Base-by-base conservation (phyloP, 2,329 filamentous ascomycete species). In the Akanthomyces lecanii region DNA sequence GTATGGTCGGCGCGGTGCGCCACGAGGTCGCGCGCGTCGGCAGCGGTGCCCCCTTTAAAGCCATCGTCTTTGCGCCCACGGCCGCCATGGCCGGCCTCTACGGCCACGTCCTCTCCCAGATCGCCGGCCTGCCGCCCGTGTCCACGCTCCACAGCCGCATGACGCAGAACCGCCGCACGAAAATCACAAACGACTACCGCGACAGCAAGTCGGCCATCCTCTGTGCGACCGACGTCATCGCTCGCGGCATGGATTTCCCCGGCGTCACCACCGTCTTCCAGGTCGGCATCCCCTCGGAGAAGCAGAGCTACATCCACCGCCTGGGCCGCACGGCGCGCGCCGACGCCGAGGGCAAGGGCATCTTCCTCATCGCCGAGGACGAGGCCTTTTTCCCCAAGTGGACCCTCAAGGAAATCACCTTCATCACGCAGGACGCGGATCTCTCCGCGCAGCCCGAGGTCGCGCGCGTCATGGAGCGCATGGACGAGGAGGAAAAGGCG, bases 41-140 rank as follows among this genome's bases (percentile, higher is more conserved):
- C 5, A 71, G 72, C 55, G 69, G 72, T 12, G 74, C 77, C 6
- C 80, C 82, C 1, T 93, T 96, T 84, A 96, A 96, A 77, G 90
- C 90, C 36, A 92, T 96, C 67, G 78, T 94, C 42, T 96, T 94
- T 76, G 89, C 89, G 67, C 88, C 88, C 61, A 85, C 84, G 0
- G 82, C 83, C 3, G 78, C 77, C 2, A 76, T 79, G 1, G 82
- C 81, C 5, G 81, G 79, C 47, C 79, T 85, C 54, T 82, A 85
- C 69, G 76, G 78, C 25, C 70, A 78, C 16, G 62, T 85, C 23
- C 76, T 85, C 4, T 72, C 71, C 30, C 66, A 69, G 23, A 67
- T 78, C 23, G 69, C 75, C 2, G 77, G 75, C 12, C 67, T 82
- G 42, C 77, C 82, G 0, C 70, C 75, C 3, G 76, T 81, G 10